These are phyloP conservation scores for Dothideomycetes sp. DNA, from an alignment of 2,329 filamentous ascomycete genomes.

Conservation along the genomic window DNA sequence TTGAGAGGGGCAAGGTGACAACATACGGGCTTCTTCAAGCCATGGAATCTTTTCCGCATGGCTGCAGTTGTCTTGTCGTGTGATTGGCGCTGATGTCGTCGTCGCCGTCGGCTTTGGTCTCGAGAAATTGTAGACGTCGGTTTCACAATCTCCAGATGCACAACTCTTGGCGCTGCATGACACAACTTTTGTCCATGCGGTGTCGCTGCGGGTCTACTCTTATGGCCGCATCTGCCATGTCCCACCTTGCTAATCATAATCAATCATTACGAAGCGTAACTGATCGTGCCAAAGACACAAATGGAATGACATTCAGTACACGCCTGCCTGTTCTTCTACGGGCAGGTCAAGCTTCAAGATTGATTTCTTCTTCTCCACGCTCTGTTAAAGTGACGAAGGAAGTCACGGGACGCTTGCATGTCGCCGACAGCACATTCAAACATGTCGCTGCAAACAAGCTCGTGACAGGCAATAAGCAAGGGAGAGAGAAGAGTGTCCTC, in stretches of 20 bases:
- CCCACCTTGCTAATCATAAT: too few species aligned
- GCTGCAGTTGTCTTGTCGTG: neutral
- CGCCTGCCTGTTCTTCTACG: neutral
- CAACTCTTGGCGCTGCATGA: too few species aligned
- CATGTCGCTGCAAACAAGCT: too few species aligned
- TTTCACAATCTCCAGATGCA: neutral
- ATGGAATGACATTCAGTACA: neutral
- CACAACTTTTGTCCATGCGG: neutral
- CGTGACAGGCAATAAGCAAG: too few species aligned
- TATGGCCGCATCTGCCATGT: too few species aligned
- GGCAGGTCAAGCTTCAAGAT: too few species aligned
- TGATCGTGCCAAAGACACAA: neutral
- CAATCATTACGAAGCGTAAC: too few species aligned
- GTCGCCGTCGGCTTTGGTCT: neutral
- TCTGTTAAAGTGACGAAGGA: too few species aligned
- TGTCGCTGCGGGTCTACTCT: neutral
- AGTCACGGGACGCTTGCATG: too few species aligned
- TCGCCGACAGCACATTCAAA: too few species aligned
- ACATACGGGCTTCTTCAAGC: conserved; percentile 8
- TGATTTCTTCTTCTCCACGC: too few species aligned
- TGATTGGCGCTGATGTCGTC: neutral
- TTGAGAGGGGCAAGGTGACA: neutral
- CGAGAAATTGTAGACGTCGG: neutral
- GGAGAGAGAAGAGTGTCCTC: too few species aligned
- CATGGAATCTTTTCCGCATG: conserved; percentile 10